Base-by-base conservation (phyloP, 768 basidiomycete species). In the Boletus reticulatus region DNA sequence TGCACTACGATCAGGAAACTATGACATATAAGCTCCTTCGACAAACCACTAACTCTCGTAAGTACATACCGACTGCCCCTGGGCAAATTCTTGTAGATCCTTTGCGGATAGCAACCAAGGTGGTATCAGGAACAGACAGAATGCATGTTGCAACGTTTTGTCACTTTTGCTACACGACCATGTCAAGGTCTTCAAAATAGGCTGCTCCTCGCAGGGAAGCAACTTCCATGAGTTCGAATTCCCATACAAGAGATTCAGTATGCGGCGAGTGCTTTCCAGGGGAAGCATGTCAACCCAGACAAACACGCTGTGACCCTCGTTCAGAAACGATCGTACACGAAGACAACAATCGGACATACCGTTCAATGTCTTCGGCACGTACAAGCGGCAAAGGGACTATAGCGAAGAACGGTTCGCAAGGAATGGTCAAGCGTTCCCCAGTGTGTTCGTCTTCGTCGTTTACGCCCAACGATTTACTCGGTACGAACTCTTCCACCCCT, bases 281-380 rank as follows among this genome's bases (percentile, higher is more conserved):
- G 83, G 82, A 45, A 81, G 73, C 53, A 75, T 74, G 27, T 76
- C 74, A 16, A 84, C 60, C 83, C 84, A 85, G 24, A 72, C 66
- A 22, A 71, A 65, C 39, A 84, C 65, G 31, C 83, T 84, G 49
- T 24, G 20, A 10, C 47, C 16, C 20, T 39, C 34, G 3, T 29
- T 59, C 37, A 62, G 49, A 53, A 16, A 36, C 41, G n/a, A 42
- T 17, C 10, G 19, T 43, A 8, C 6, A 24, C 47, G 20, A 32
- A 48, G 31, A 57, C 1, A 11, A 31, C 14, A 22, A 19, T 32
- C 31, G n/a, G 27, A 53, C 73, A 42, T 60, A 82, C 83, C 76
- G 73, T 48, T 72, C 65, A 24, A 81, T 71, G 55, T 79, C 74
- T 17, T 75, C 68, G 4, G 78, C 76, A 17, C 70, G 72, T 49